Evolutionary conservation across 441 rosid species (phyloP), one percentile per base, ranked within the genome.

Genomic region (Eruca vesicaria): DNA sequence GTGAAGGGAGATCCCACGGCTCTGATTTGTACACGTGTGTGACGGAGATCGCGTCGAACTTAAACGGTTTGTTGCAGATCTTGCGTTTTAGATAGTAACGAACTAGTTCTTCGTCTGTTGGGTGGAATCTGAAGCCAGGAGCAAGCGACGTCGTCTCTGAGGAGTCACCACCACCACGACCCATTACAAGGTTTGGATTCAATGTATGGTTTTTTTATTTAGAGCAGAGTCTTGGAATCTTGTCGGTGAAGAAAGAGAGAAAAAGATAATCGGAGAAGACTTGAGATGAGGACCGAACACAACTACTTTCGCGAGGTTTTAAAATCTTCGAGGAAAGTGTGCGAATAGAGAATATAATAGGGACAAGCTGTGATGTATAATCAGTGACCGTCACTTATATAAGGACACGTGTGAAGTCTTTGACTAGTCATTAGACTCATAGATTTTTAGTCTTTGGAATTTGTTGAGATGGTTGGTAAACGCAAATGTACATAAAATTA

Each of bases 1-100:
- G 29, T 88, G 94, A 86, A 15, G 97, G 97, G 8, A 93, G 97
- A 72, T 93, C 98, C 98, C 98, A 93, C 2, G 98, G 98, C 83
- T 91, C 97, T 63, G 87, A 77, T 74, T 84, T 91, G 82, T 93
- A 93, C 60, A 93, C 69, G 72, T 93, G 94, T 21, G 84, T 63
- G 35, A 84, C 93, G 50, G 90, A 85, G 69, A 93, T 90, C 6
- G 93, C 80, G 68, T 93, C 90, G 59, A 88, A 79, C 9, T 89
- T 85, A 23, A 87, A 81, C 61, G 90, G 87, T 71, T 83, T 89
- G 45, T 85, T 82, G 55, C 86, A 79, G 71, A 88, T 84, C 82
- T 91, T 93, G 67, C 97, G 85, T 48, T 87, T 93, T 29, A 93
- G 88, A 75, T 93, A 93, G 78, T 89, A 93, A 28, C 93, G 80